phyloP scores from a whole-genome alignment of 2,329 filamentous ascomycete species.

The Chaetomiaceae sp. region DNA sequence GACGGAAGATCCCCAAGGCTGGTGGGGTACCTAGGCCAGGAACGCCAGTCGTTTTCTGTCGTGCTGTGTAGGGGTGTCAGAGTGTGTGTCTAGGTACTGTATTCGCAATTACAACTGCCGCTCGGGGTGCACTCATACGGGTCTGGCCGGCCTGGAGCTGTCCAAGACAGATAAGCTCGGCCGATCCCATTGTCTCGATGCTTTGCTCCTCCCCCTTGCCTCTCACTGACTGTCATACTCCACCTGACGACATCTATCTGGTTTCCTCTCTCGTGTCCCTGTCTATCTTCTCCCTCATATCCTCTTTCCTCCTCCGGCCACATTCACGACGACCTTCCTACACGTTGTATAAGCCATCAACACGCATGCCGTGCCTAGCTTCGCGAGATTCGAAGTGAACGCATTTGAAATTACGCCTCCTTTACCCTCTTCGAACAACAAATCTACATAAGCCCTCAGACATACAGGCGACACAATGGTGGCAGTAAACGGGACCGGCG shows the following conservation, averaged over 20 bases:
- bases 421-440: too few species aligned
- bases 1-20: constrained; percentile 7
- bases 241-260: constrained; percentile 4
- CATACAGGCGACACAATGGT: constrained; percentile 22
- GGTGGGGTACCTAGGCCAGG: background rate
- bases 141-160: background rate
- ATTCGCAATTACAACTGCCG: too few species aligned
- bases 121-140: background rate
- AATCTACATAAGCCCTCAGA: background rate
- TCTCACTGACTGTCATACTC: background rate
- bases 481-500: constrained; percentile 32
- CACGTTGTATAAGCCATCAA: too few species aligned
- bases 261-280: background rate
- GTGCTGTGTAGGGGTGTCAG: too few species aligned
- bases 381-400: too few species aligned
- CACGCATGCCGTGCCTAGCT: too few species aligned
- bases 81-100: too few species aligned
- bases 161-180: constrained; percentile 2
- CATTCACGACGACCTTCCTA: too few species aligned
- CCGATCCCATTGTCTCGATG: constrained; percentile 7
- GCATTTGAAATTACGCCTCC: too few species aligned
- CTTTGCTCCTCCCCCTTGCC: background rate
- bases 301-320: background rate
- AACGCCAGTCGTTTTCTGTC: too few species aligned
- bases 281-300: background rate